Evolutionary conservation across 1,139 yeast genomes (phyloP).

Genomic region (Magnusiomyces sp.): DNA sequence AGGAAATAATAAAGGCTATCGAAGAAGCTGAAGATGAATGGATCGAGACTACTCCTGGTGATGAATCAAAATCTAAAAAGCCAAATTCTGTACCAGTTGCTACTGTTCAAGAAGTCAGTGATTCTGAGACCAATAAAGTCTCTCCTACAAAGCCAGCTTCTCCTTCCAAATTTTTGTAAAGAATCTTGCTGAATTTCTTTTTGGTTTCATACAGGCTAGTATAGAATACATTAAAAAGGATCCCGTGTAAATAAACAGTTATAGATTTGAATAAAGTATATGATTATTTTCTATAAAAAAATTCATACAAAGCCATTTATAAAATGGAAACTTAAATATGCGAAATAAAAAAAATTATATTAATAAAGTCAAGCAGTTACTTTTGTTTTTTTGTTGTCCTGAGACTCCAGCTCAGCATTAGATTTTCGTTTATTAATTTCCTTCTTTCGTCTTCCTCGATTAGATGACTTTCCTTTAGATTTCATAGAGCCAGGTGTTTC

Average conservation of each 20-base stretch:
- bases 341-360: too few species aligned
- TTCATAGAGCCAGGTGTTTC: not conserved
- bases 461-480: not conserved
- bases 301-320: too few species aligned
- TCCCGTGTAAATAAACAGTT: too few species aligned
- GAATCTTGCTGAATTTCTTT: too few species aligned
- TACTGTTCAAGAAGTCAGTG: not conserved
- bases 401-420: not conserved
- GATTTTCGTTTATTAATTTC: not conserved
- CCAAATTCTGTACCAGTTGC: not conserved
- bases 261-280: too few species aligned
- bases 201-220: too few species aligned
- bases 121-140: not conserved
- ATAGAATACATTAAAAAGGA: too few species aligned
- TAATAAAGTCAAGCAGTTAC: not conserved
- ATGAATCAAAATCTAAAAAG: not conserved
- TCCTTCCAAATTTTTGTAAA: too few species aligned
- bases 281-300: too few species aligned
- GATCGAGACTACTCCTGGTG: constrained; percentile 12
- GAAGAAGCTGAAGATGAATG: constrained; percentile 14
- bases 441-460: not conserved
- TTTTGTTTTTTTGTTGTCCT: not conserved
- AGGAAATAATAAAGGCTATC: constrained; percentile 12
- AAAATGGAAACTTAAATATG: too few species aligned
- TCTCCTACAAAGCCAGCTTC: too few species aligned